Evolutionary conservation across 129 eudicot species (phyloP), one percentile per base, ranked within the genome.

Genomic region (Artemisia argyi): DNA sequence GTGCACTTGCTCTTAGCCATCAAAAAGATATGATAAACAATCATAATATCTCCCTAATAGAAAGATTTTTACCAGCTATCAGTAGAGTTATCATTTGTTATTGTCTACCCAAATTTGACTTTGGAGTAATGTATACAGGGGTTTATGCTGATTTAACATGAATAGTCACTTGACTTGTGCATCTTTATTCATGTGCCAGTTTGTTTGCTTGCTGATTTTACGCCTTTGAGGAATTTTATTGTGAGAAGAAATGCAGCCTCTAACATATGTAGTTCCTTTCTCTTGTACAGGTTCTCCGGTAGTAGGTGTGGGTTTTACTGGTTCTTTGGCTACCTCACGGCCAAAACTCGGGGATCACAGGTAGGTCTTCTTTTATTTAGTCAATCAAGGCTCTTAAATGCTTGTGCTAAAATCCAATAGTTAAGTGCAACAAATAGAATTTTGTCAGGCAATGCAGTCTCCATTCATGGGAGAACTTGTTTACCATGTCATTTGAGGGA

Each of bases 321-420:
- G 91, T 74, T 80, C 99, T 78, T 79, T 94, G 79, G 97, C 84
- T 64, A 86, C 88, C 66, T 56, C 87, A 65, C 85, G 70, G n/a
- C 87, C 96, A 47, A 94, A 94, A 86, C 89, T 71, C 52, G 96
- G 97, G 61, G 96, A 90, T 62, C 96, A 94, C 78, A 82, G 99
- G 99, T 90, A 75, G 18, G 42, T 32, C 49, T 35, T 24, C 35
- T 32, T 46, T 42, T n/a, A 35, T 20, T 39, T 26, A 14, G 50
- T 65, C 49, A 47, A 17, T 61, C 39, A 61, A 20, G 49, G 56
- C 35, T 52, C 54, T 39, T 6, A 35, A 20, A 24, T 35, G 65
- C 16, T 10, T 26, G 7, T 26, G 24, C 30, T 5, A 11, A 13
- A 22, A 26, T 2, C 7, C 18, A 8, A 61, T 64, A 64, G 1